Base-by-base conservation (phyloP, 164 flowering plant species). In the Liriodendron chinense region DNA sequence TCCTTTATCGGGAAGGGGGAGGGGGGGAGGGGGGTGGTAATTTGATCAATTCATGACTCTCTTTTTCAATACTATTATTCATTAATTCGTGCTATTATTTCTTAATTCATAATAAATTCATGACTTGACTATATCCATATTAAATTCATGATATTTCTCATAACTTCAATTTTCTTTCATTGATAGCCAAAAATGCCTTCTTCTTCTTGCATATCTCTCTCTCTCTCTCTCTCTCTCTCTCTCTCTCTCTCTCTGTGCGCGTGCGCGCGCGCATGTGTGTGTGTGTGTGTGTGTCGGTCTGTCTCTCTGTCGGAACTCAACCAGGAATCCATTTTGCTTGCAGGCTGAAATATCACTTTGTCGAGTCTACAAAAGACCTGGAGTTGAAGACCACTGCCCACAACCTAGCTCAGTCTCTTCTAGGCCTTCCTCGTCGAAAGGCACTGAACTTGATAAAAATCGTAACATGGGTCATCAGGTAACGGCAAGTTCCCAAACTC, bases 271-370 rank as follows among this genome's bases (percentile, higher is more conserved):
- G n/a, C n/a, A n/a, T n/a, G n/a, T n/a, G n/a, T n/a, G n/a, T n/a
- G n/a, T n/a, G n/a, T n/a, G n/a, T n/a, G n/a, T n/a, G n/a, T n/a
- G n/a, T n/a, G n/a, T n/a, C n/a, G n/a, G n/a, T n/a, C n/a, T n/a
- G n/a, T n/a, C n/a, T n/a, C n/a, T 12, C 20, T 53, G 59, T 0
- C 59, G 2, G 2, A 53, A 12, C 59, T 34, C 6, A 34, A 34
- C 43, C 43, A 34, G 43, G 9, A 49, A 65, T 50, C 23, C 66
- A 43, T 49, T 65, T 69, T 50, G 69, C 79, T 74, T 78, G 71
- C 80, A 94, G 98, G 91, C 87, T 0, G 98, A 94, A 75, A 94
- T 94, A 47, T 94, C 97, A 0, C 88, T 94, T 16, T 94, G 98
- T 62, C 90, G 98, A 0, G 97, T 94, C 68, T 92, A 93, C 86